Base-by-base conservation (phyloP, 176 grass and related monocot species). In the Pontederia crassipes region DNA sequence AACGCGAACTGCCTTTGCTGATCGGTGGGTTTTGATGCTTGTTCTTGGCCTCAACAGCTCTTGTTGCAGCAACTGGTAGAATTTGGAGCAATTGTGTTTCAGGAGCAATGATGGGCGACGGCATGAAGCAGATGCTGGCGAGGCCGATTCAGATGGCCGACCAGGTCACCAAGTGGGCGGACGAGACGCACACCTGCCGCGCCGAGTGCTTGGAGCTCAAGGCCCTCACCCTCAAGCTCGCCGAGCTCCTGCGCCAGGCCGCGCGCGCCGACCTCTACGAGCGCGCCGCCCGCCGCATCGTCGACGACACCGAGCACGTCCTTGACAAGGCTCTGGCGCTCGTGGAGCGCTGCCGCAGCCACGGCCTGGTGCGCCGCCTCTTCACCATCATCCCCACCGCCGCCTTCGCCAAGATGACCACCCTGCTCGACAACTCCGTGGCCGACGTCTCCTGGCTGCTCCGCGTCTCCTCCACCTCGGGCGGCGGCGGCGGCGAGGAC, bases 61-160 rank as follows among this genome's bases (percentile, higher is more conserved):
- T n/a, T n/a, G n/a, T n/a, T n/a, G n/a, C n/a, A n/a, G n/a, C n/a
- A n/a, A n/a, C n/a, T n/a, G n/a, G n/a, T n/a, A n/a, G n/a, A n/a
- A n/a, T n/a, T n/a, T n/a, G n/a, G n/a, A n/a, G n/a, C n/a, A n/a
- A n/a, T n/a, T n/a, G n/a, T n/a, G n/a, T n/a, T n/a, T n/a, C n/a
- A n/a, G n/a, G n/a, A n/a, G n/a, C n/a, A n/a, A n/a, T n/a, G n/a
- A 95, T 95, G 90, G 74, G 80, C 59, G 91, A 95, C 13, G 69
- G 61, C n/a, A 50, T 71, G 62, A 95, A 95, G 73, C 52, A 70
- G 62, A 87, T 90, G 80, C 78, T 90, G 72, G 75, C 83, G 10
- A 87, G 80, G 65, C 91, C 86, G 58, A 95, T 95, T 64, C 78
- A 95, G 58, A 77, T 90, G 49, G 86, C 91, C 6, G 91, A 95